Conservation (phyloP, 2,329 filamentous ascomycete genomes). For the Aphanoascus verrucosus region DNA sequence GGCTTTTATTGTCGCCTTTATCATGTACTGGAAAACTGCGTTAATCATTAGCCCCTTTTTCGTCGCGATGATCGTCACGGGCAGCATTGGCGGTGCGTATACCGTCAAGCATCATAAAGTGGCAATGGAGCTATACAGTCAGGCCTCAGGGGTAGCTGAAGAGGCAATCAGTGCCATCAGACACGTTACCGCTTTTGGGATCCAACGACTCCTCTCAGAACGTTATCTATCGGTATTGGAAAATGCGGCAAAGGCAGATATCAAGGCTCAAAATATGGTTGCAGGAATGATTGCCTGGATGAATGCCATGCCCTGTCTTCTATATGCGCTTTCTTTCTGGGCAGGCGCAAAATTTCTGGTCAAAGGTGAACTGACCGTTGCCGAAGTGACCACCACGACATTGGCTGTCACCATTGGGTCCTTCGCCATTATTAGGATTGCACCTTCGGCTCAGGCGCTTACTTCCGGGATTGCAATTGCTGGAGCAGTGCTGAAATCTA, state of each 20-base stretch:
- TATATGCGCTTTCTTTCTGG: conserved; percentile 71
- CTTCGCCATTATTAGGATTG: conserved; percentile 68
- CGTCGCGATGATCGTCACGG: conserved; percentile 56
- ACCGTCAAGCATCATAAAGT: conserved; percentile 64
- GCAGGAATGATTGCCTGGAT: conserved; percentile 70
- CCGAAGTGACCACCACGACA: conserved; percentile 61
- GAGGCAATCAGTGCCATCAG: conserved; percentile 75
- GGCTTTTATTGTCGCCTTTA: conserved; percentile 70
- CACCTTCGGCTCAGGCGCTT: conserved; percentile 67
- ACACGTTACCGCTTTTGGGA: conserved; percentile 72
- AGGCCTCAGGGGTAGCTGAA: conserved; percentile 67
- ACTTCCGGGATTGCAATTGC: conserved; percentile 62
- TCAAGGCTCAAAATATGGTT: conserved; percentile 55
- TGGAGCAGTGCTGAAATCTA: conserved; percentile 73
- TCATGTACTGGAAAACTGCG: conserved; percentile 75
- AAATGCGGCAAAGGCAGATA: conserved; percentile 57
- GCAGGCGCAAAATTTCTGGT: conserved; percentile 59
- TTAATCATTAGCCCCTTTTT: conserved; percentile 65
- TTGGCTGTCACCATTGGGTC: conserved; percentile 76
- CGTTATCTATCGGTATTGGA: conserved; percentile 62
- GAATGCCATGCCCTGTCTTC: conserved; percentile 57
- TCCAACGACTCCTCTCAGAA: conserved; percentile 64
- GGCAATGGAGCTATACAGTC: conserved; percentile 59
- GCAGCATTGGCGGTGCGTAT: conserved; percentile 55
- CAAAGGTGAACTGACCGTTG: conserved; percentile 48